These are phyloP conservation scores for Ensete glaucum DNA, from an alignment of 176 grass and related monocot genomes.

Conservation along the genomic window DNA sequence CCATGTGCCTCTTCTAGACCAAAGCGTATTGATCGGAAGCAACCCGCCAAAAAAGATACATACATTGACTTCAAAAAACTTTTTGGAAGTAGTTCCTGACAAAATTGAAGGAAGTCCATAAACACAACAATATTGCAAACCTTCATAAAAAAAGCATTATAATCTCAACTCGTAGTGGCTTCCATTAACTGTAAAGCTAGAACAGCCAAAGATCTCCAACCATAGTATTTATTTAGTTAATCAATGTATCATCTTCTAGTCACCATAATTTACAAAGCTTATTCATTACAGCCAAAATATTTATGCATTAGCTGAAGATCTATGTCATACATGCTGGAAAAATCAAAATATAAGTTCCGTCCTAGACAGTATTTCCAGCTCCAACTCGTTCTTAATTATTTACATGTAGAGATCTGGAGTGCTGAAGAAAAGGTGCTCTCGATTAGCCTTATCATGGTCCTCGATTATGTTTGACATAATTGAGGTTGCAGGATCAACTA, in stretches of 20 bases:
- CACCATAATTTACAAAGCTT: background rate
- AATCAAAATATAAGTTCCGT: background rate
- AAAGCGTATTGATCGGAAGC: slow-evolving; percentile 83
- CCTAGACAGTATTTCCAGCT: background rate
- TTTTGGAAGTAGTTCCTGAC: slow-evolving; percentile 68
- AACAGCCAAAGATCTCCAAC: background rate
- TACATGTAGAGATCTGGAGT: background rate
- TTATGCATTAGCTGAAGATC: too few relatives aligned
- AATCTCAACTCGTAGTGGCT: background rate
- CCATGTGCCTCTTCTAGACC: slow-evolving; percentile 94
- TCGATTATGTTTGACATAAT: too few relatives aligned
- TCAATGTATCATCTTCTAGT: background rate
- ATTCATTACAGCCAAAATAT: background rate
- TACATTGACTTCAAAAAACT: slow-evolving; percentile 84
- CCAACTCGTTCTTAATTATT: background rate
- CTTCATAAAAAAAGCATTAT: background rate
- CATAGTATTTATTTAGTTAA: background rate
- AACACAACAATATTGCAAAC: background rate
- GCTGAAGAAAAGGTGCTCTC: background rate
- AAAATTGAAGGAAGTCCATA: slow-evolving; percentile 1
- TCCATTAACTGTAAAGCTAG: background rate
- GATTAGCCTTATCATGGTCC: too few relatives aligned
- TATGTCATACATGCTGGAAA: background rate
- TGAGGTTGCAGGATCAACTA: too few relatives aligned
- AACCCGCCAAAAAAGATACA: slow-evolving; percentile 87